phyloP scores from a whole-genome alignment of 2,329 filamentous ascomycete genomes.

The Calonectria pseudoturangicola region DNA sequence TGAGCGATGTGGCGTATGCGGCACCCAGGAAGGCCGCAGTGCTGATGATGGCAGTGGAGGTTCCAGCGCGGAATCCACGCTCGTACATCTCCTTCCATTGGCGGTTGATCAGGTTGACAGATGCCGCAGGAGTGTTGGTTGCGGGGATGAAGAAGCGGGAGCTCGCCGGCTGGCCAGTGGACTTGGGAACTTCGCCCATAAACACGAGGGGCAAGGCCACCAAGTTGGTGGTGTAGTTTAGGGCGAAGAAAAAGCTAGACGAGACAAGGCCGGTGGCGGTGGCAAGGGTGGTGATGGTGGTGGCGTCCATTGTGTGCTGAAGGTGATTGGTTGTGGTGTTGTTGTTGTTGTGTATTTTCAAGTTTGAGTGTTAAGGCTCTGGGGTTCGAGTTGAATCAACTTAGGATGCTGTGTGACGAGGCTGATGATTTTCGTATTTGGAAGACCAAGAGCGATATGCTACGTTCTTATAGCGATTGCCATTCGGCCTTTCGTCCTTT shows the following conservation, averaged over 20 bases:
- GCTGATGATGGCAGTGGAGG: background rate
- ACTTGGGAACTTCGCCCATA: constrained; percentile 3
- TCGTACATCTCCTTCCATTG: constrained; percentile 22
- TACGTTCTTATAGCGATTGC: background rate
- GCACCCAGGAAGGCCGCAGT: constrained; percentile 3
- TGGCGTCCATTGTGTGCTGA: background rate
- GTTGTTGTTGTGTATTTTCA: background rate
- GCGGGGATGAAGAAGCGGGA: constrained; percentile 17
- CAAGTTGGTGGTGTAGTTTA: constrained; percentile 2
- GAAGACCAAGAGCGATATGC: background rate
- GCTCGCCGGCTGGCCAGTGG: constrained; percentile 14
- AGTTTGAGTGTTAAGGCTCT: background rate
- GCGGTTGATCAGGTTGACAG: constrained; percentile 10
- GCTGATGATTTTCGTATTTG: background rate
- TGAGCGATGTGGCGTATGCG: constrained; percentile 3
- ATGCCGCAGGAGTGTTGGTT: constrained; percentile 4
- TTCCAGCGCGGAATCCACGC: constrained; percentile 6
- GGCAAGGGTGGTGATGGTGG: background rate
- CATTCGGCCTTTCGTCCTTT: background rate
- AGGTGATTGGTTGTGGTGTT: background rate
- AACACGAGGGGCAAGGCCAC: constrained; percentile 8
- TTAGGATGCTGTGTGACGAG: background rate
- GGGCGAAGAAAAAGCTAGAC: constrained; percentile 16
- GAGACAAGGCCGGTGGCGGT: background rate
- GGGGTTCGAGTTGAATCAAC: background rate